Base-by-base conservation (phyloP, 306 rosid genomes). In the Cicer chorassanicum region DNA sequence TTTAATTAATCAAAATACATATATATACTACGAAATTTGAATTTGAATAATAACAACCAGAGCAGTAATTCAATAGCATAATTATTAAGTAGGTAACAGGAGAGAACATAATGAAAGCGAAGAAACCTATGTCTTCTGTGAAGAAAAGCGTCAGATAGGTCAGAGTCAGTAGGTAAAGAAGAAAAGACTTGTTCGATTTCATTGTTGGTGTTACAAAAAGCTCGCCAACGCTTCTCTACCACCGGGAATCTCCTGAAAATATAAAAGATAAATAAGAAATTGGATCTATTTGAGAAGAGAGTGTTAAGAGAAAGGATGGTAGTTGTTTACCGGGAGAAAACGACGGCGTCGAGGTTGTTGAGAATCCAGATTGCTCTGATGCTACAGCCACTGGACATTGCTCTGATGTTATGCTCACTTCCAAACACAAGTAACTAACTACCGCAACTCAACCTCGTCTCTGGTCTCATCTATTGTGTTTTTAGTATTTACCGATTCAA, bases 361-460 rank as follows among this genome's bases (percentile, higher is more conserved):
- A 94, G 90, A 89, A 94, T 88, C 98, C 98, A 94, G 79, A 94
- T 85, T 49, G 93, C 97, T 87, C 97, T 91, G 74, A 88, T 69
- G 82, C 95, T 85, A 77, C 97, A 91, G 51, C 96, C 91, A 18
- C 79, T 68, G 72, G 87, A 53, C 96, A 94, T 91, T 74, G 84
- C 88, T 29, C 0, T 29, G 36, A 29, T 84, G 64, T 50, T 56
- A 38, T 64, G 49, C 46, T 59, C 16, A 8, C 9, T 16, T 10
- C 15, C 1, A 15, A 59, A 50, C 5, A 3, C 42, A 49, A 48
- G 24, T 8, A 29, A 8, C 60, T 29, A 29, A 8, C 60, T 48
- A 49, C 21, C 49, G 48, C 45, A 51, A 48, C 29, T 6, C 48
- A 13, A 6, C 16, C 38, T 15, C 13, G 7, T 36, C 3, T 1